phyloP scores from a whole-genome alignment of 352 stramenopile species.

The Plasmopara viticola region DNA sequence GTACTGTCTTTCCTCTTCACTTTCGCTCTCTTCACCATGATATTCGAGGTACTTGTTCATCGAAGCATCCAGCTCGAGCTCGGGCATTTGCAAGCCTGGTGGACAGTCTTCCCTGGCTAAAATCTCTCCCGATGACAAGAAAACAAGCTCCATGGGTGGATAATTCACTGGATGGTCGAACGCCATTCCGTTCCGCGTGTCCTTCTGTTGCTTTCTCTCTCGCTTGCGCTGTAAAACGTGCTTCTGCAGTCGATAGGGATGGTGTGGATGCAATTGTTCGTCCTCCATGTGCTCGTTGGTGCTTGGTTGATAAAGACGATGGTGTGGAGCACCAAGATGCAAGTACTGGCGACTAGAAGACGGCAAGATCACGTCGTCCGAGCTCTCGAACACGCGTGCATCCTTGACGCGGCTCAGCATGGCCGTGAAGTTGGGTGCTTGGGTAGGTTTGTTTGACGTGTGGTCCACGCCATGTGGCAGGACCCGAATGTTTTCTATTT shows the following conservation, averaged over 20 bases:
- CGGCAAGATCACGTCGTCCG: conserved; percentile 46
- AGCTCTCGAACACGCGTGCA: conserved; percentile 57
- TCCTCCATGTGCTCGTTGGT: conserved; percentile 11
- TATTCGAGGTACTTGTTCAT: conserved; percentile 6
- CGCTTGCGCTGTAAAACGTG: conserved; percentile 17
- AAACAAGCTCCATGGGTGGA: conserved; percentile 56
- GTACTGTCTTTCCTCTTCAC: conserved; percentile 5
- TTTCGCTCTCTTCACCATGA: conserved; percentile 1
- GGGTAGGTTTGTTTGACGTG: too few relatives aligned
- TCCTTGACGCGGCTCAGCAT: conserved; percentile 61
- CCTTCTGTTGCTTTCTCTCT: conserved; percentile 5
- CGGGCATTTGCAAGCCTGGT: conserved; percentile 33
- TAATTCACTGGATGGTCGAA: conserved; percentile 2
- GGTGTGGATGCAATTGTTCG: conserved; percentile 31
- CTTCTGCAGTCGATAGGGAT: conserved; percentile 36
- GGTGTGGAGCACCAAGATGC: background rate
- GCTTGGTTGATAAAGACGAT: background rate
- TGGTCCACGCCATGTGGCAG: too few relatives aligned
- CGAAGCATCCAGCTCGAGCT: conserved; percentile 2
- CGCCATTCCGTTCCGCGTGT: background rate
- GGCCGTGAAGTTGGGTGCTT: background rate
- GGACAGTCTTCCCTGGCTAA: conserved; percentile 48
- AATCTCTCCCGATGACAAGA: conserved; percentile 57
- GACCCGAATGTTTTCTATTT: too few relatives aligned
- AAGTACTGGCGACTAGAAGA: conserved; percentile 5